Evolutionary conservation across 2,329 filamentous ascomycete genomes (phyloP), one percentile per base, ranked within the genome.

Genomic region (Xylaria digitata): DNA sequence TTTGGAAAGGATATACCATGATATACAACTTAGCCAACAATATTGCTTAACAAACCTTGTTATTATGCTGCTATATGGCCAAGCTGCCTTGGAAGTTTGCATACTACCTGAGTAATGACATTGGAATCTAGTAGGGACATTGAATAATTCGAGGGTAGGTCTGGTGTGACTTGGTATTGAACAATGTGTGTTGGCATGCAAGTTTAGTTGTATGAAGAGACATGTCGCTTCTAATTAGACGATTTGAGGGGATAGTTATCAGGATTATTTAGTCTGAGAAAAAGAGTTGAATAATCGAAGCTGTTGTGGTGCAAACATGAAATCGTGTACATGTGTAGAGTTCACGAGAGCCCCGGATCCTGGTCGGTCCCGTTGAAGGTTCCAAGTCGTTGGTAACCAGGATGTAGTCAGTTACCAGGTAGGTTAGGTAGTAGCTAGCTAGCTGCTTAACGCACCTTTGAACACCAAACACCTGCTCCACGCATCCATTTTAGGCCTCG

Each of bases 1-100:
- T 60, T 63, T 61, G 65, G 60, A 65, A 59, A 55, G 65, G 65
- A 66, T 67, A 70, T 67, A 70, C 67, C 62, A 67, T 54, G 34
- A 57, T 54, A 64, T 56, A 58, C 63, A 63, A 37, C 40, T 53
- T 42, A 48, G 30, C n/a, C 26, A 55, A 8, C 40, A 46, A 34
- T 13, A 52, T 60, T 26, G 11, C 8, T 37, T 19, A 21, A 46
- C 5, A 17, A 9, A 37, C 26, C 15, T 32, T 40, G 30, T 23
- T 21, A 26, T 17, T 40, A 6, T 40, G 26, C 13, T 32, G 9
- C 42, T 13, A 23, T 34, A 26, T 23, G 21, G 30, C 42, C 7
- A 48, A 30, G 37, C 17, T 13, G 23, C 26, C 8, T 23, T 30
- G 13, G 6, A 48, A 55, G 34, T 17, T 43, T 6, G 6, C 30